Conservation (phyloP, 1,284 basidiomycete genomes). For the Testicularia cyperi region DNA sequence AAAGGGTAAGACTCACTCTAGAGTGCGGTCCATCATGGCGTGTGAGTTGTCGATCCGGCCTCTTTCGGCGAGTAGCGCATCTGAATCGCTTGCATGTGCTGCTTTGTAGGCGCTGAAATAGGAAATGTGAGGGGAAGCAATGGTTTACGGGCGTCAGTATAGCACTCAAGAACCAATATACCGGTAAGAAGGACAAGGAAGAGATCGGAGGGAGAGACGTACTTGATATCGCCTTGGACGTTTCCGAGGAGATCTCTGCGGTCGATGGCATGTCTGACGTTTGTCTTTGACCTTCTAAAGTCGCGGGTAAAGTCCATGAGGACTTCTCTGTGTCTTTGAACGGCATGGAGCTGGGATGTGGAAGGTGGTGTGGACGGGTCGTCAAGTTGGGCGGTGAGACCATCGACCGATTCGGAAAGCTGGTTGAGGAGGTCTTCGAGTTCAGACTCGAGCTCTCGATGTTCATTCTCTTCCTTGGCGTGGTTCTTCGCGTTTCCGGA, state of each 20-base stretch:
- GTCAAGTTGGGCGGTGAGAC: conserved; percentile 70
- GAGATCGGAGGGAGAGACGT: conserved; percentile 51
- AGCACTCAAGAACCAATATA: too few species aligned
- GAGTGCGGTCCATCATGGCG: conserved; percentile 87
- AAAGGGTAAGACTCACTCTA: conserved; percentile 67
- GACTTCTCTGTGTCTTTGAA: conserved; percentile 85
- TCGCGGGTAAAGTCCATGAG: conserved; percentile 84
- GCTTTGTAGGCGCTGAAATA: conserved; percentile 69
- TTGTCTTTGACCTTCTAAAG: conserved; percentile 42
- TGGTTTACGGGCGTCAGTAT: background rate
- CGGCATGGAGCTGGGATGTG: conserved; percentile 80
- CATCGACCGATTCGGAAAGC: conserved; percentile 37
- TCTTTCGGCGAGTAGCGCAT: conserved; percentile 83
- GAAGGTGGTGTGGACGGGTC: conserved; percentile 75
- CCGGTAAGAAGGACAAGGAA: too few species aligned
- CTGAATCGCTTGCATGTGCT: conserved; percentile 72
- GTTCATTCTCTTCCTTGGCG: conserved; percentile 34
- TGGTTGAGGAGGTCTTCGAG: conserved; percentile 77
- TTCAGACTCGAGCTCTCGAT: conserved; percentile 69
- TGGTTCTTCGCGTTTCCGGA: conserved; percentile 1
- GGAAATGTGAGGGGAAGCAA: background rate
- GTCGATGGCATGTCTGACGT: conserved; percentile 76
- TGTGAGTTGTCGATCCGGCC: conserved; percentile 87
- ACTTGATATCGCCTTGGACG: conserved; percentile 96
- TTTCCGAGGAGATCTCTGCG: conserved; percentile 82